Base-by-base conservation (phyloP, 192 early-diverging fungal genomes). In the Linnemannia zychae region DNA sequence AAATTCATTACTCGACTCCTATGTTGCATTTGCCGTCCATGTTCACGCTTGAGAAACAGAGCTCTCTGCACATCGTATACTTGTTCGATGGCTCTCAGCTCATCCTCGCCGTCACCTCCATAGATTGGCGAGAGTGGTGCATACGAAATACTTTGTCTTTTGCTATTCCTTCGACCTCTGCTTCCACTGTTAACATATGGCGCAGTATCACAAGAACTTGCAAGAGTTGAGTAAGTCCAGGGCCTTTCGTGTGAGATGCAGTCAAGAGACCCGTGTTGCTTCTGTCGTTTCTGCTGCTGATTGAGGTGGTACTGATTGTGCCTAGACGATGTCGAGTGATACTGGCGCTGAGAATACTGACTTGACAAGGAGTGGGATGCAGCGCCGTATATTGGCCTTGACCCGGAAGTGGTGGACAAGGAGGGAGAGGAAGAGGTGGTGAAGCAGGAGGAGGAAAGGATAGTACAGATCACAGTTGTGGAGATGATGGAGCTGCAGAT, bases 401-500 rank as follows among this genome's bases (percentile, higher is more conserved):
- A 31, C 9, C 16, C 33, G 52, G 52, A 38, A 24, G 20, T 20
- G 1, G 50, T 24, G 18, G 74, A 46, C 15, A n/a, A n/a, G n/a
- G 74, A 28, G 5, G 50, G n/a, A 67, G 44, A 24, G 11, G 78
- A 13, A 17, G 71, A 79, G 48, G 49, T 24, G 11, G 47, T n/a
- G 16, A 77, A 77, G 18, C 33, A 50, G 13, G 77, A 28, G 1
- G 57, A 53, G 1, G 73, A 78, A 33, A 78, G 72, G 44, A 72
- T 40, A 17, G 73, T 37, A 31, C 50, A 85, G 24, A 85, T 85
- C 44, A 85, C 38, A 7, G 83, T 47, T 28, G 83, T 79, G 0
- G 78, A 85, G n/a, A 85, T 67, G 47, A 85, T 76, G 6, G 78
- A 75, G 34, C 36, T 85, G 49, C 46, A 84, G n/a, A 79, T 22